These are phyloP conservation scores for Penicillium goetzii DNA, from an alignment of 495 filamentous ascomycete species.

Conservation along the genomic window DNA sequence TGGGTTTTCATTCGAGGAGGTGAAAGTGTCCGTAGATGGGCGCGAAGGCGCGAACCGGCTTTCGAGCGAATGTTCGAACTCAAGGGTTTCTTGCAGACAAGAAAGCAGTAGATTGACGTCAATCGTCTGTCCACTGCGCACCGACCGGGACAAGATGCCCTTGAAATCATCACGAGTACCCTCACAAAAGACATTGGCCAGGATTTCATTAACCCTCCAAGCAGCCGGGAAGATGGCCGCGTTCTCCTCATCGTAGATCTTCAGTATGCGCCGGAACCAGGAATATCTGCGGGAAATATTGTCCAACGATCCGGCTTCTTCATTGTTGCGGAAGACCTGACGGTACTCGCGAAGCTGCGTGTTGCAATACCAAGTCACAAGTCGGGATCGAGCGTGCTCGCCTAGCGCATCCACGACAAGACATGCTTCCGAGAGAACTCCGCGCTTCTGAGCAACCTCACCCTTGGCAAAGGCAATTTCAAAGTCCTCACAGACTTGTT, in stretches of 20 bases:
- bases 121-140: constrained; percentile 81
- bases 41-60: constrained; percentile 77
- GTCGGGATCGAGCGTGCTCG: constrained; percentile 77
- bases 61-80: constrained; percentile 94
- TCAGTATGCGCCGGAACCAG: constrained; percentile 95
- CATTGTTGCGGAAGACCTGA: constrained; percentile 92
- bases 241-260: constrained; percentile 95
- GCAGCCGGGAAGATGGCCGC: constrained; percentile 81
- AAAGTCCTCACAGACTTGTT: constrained; percentile 98
- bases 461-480: constrained; percentile 92
- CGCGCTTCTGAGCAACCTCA: constrained; percentile 72
- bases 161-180: constrained; percentile 95
- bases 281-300: constrained; percentile 95
- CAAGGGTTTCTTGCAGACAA: constrained; percentile 93
- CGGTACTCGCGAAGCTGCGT: constrained; percentile 95
- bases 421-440: constrained; percentile 81
- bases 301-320: constrained; percentile 95
- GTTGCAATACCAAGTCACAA: constrained; percentile 98
- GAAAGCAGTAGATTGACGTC: constrained; percentile 92
- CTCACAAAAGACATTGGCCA: constrained; percentile 94
- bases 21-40: constrained; percentile 89
- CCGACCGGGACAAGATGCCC: constrained; percentile 83
- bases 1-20: constrained; percentile 77
- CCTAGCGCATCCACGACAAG: constrained; percentile 94
- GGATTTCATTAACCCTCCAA: constrained; percentile 88